Evolutionary conservation across 177 flowering plant species (phyloP), one percentile per base, ranked within the genome.

Genomic region (Vitis hybrid): DNA sequence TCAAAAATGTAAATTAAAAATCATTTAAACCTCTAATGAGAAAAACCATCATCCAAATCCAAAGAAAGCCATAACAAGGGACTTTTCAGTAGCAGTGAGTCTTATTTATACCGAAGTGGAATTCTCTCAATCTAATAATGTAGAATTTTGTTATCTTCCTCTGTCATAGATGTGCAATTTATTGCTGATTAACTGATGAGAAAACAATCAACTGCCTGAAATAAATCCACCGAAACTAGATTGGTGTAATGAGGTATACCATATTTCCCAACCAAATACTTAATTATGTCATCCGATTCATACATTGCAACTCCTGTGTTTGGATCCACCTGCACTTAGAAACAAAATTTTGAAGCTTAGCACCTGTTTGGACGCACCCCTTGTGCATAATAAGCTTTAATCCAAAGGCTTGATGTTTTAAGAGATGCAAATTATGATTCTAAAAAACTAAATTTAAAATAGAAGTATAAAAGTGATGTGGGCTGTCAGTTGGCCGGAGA

Each of bases 201-300:
- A 53, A 18, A 52, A 64, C 60, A 59, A 65, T 29, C 55, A 13
- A 11, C 49, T 66, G n/a, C 74, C 61, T 55, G 31, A 66, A 68
- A 29, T 29, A 26, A 29, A 57, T 58, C 1, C 50, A 48, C 2
- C 10, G 21, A 29, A 60, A 62, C 60, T 22, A 15, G 10, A 60
- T n/a, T 48, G 51, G 19, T 18, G 60, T 33, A 52, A 64, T 10
- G 19, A 50, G n/a, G 77, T 85, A 63, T 51, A 95, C 99, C 99
- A 79, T 95, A 95, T 78, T 90, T 93, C 51, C 71, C 83, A 66
- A 78, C 92, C 84, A 95, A 80, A 76, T 93, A 95, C 82, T 93
- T 91, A 39, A 95, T 95, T 74, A 95, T 95, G 56, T 82, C 91
- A 81, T 93, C 99, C 62, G 99, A 95, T 83, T 95, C 99, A 63